Evolutionary conservation across 371 early-diverging fungal genomes (phyloP), one percentile per base, ranked within the genome.

Genomic region (Catenaria anguillulae): DNA sequence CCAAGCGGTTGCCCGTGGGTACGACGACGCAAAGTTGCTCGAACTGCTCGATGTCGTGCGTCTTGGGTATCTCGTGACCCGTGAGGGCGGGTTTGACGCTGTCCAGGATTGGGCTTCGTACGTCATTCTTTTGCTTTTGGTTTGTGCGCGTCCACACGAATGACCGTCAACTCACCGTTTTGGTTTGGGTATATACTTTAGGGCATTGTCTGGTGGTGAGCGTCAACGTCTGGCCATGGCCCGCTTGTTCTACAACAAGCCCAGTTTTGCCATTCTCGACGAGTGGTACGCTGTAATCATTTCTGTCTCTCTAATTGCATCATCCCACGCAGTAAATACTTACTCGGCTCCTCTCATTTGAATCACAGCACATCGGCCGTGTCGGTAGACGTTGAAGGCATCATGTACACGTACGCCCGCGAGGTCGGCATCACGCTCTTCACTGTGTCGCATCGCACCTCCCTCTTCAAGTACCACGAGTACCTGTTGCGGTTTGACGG

Each of bases 41-140:
- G 75, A 74, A 17, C 66, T 89, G 35, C 72, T 89, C 61, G 72
- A 77, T 33, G 78, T 83, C n/a, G 86, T 89, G 17, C 84, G 85
- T 60, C 73, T 89, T 12, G 81, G 73, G 23, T 77, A 80, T 64
- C 66, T 90, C 29, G 85, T 88, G 35, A 82, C 81, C 52, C 82
- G 89, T 55, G 88, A 90, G 67, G 89, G 88, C 62, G 89, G 90
- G 15, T 90, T 86, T 86, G 83, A 86, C 62, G 69, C 85, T n/a
- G 82, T 83, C 31, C 85, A 84, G 65, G 81, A 85, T 66, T 90
- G 90, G 90, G 80, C 83, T 21, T 88, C 89, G 66, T 86, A n/a
- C n/a, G n/a, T n/a, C n/a, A n/a, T n/a, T n/a, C n/a, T n/a, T n/a
- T n/a, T 82, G 19, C 65, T 71, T 26, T 34, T 33, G 33, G 60